Percentiles rank a stretch among this genome's conserved stretches.
These are phyloP conservation scores for Plasmodium vivax DNA, from an alignment of 169 alveolate genomes.

Conservation along the genomic window DNA sequence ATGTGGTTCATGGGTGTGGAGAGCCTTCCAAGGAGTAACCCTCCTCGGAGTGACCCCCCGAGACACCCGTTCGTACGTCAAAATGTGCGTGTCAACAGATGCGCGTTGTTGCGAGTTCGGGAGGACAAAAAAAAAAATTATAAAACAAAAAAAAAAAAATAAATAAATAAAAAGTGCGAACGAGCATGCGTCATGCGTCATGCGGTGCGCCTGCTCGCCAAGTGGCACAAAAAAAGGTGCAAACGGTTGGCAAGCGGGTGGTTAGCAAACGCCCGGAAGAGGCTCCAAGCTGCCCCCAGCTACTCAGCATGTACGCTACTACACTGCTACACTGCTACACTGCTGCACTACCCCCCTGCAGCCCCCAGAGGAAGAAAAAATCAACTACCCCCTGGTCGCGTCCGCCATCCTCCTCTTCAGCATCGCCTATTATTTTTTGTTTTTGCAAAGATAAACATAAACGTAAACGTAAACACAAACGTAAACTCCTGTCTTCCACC, in stretches of 20 bases:
- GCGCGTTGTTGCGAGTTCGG: neutral
- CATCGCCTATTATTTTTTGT: slow-evolving; percentile 38
- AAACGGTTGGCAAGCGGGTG: neutral
- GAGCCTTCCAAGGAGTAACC: neutral
- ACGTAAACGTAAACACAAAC: too few species aligned
- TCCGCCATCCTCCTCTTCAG: slow-evolving; percentile 14
- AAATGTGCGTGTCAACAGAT: neutral
- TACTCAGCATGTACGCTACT: neutral
- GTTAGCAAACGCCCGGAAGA: neutral
- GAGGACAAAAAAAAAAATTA: neutral
- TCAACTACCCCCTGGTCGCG: slow-evolving; percentile 26
- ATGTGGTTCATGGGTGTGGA: too few species aligned
- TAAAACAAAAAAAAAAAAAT: slow-evolving; percentile 5
- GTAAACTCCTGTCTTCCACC: neutral
- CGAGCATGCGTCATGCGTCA: neutral
- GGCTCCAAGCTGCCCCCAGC: neutral
- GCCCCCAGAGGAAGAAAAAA: slow-evolving; percentile 39
- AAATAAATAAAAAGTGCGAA: neutral
- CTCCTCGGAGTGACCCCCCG: neutral
- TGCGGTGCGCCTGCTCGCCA: neutral
- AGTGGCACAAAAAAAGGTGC: neutral
- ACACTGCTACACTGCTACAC: neutral
- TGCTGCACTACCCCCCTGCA: neutral
- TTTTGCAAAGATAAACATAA: slow-evolving; percentile 12
- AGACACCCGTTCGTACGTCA: neutral